Percentiles rank a stretch among this genome's conserved stretches.
Conservation (phyloP, 2,329 filamentous ascomycete genomes). For the Emergomyces pasteurianus region DNA sequence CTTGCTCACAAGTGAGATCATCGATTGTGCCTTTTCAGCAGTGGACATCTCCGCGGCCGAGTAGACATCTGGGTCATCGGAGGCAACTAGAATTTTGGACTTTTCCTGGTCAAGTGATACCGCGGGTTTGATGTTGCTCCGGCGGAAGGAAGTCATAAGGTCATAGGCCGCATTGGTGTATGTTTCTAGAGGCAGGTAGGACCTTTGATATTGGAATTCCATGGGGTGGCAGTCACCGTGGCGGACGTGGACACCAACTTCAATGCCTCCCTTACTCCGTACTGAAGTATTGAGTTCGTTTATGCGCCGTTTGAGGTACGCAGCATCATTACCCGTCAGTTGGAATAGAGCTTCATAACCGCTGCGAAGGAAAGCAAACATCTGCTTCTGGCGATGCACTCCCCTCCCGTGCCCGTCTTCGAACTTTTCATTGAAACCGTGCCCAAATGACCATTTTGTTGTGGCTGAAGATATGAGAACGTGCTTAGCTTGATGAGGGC, state of each 20-base stretch:
- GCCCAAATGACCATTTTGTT: constrained; percentile 51
- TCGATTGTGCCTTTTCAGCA: constrained; percentile 56
- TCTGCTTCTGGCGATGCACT: constrained; percentile 43
- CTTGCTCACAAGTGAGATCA: constrained; percentile 68
- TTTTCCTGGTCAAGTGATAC: constrained; percentile 27
- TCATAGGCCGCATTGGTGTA: constrained; percentile 52
- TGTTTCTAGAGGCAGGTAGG: constrained; percentile 62
- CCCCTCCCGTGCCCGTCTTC: constrained; percentile 39
- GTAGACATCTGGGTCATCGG: constrained; percentile 70
- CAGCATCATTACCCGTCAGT: constrained; percentile 52
- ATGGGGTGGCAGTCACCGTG: constrained; percentile 67
- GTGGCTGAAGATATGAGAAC: constrained; percentile 63
- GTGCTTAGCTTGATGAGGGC: constrained; percentile 63
- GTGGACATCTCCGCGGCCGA: constrained; percentile 47
- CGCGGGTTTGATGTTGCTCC: constrained; percentile 21
- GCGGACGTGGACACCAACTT: constrained; percentile 66
- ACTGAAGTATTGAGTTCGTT: constrained; percentile 40
- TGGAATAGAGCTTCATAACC: constrained; percentile 66
- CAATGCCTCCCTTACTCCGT: constrained; percentile 36
- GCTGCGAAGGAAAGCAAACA: constrained; percentile 55
- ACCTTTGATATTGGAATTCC: constrained; percentile 63
- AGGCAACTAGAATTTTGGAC: constrained; percentile 51
- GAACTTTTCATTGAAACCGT: constrained; percentile 43
- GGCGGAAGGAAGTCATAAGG: constrained; percentile 37
- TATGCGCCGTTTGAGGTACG: constrained; percentile 51